Conservation (phyloP, 805 yeast genomes). For the Wickerhamiella vanderwaltii region DNA sequence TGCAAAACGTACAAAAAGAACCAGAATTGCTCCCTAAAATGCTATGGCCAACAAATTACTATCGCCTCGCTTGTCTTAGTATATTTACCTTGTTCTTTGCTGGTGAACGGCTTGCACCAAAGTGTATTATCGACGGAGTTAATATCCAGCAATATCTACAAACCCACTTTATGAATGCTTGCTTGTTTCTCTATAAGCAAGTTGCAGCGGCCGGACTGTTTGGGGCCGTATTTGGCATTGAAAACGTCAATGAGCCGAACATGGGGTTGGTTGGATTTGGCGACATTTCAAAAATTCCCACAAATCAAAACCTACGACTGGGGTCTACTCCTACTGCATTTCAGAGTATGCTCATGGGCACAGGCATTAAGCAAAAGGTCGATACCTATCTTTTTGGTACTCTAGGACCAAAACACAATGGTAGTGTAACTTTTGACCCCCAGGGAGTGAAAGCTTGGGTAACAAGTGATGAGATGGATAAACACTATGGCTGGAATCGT, state of each 20-base stretch:
- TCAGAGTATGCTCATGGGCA: conserved; percentile 58
- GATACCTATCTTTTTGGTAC: conserved; percentile 57
- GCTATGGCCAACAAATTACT: conserved; percentile 89
- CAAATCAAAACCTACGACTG: conserved; percentile 48
- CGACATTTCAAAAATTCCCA: conserved; percentile 41
- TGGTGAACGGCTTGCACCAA: conserved; percentile 67
- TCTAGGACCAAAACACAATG: conserved; percentile 61
- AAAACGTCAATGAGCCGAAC: conserved; percentile 77
- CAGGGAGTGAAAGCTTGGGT: conserved; percentile 59
- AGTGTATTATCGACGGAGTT: conserved; percentile 51
- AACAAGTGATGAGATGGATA: conserved; percentile 36
- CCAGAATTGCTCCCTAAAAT: conserved; percentile 54
- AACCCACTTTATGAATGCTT: conserved; percentile 43
- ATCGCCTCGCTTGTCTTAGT: conserved; percentile 56
- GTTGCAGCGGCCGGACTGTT: conserved; percentile 38
- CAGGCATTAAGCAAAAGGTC: conserved; percentile 57
- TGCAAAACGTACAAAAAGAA: conserved; percentile 44
- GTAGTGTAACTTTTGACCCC: conserved; percentile 48
- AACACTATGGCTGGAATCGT: conserved; percentile 58
- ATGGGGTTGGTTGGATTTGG: conserved; percentile 56
- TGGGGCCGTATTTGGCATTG: conserved; percentile 60
- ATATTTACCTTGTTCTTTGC: conserved; percentile 83
- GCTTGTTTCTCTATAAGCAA: conserved; percentile 35
- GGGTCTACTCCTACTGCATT: conserved; percentile 73
- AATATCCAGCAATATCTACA: conserved; percentile 75